These are phyloP conservation scores for Umbelopsis sp. DNA, from an alignment of 371 early-diverging fungal genomes.

Conservation along the genomic window DNA sequence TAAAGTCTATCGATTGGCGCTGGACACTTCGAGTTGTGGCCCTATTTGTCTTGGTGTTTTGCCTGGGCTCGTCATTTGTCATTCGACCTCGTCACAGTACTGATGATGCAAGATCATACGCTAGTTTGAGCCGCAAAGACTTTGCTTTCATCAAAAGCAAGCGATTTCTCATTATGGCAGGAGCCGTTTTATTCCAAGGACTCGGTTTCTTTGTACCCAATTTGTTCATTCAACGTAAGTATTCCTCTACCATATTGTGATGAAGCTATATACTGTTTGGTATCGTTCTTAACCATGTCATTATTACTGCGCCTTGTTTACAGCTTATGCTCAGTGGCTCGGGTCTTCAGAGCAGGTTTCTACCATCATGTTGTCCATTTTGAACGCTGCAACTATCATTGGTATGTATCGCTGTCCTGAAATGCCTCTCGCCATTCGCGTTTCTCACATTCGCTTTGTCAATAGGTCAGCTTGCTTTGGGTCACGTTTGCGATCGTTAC, in stretches of 20 bases:
- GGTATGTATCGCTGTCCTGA: background rate
- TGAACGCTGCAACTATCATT: slow-evolving; percentile 3
- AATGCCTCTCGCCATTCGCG: background rate
- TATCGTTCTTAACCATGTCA: too few species aligned
- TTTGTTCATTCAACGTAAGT: slow-evolving; percentile 17
- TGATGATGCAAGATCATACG: background rate
- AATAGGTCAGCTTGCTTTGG: slow-evolving; percentile 1
- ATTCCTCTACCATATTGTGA: too few species aligned
- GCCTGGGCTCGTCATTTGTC: slow-evolving; percentile 1
- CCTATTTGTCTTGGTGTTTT: background rate
- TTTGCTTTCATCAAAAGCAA: background rate
- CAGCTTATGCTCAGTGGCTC: slow-evolving; percentile 5
- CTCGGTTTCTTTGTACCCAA: slow-evolving; percentile 15
- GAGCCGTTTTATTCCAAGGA: slow-evolving; percentile 4
- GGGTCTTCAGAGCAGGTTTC: slow-evolving; percentile 6
- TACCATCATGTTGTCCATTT: slow-evolving; percentile 1
- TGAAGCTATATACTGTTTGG: too few species aligned
- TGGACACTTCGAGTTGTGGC: slow-evolving; percentile 10
- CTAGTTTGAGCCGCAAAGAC: background rate
- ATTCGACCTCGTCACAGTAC: slow-evolving; percentile 12
- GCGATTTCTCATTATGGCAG: slow-evolving; percentile 13
- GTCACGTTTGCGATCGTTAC: slow-evolving; percentile 9
- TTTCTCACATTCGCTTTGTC: background rate
- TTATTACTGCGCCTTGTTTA: background rate
- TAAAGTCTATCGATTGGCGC: background rate